Base-by-base conservation (phyloP, 192 early-diverging fungal genomes). In the Bifiguratus adelaidae region DNA sequence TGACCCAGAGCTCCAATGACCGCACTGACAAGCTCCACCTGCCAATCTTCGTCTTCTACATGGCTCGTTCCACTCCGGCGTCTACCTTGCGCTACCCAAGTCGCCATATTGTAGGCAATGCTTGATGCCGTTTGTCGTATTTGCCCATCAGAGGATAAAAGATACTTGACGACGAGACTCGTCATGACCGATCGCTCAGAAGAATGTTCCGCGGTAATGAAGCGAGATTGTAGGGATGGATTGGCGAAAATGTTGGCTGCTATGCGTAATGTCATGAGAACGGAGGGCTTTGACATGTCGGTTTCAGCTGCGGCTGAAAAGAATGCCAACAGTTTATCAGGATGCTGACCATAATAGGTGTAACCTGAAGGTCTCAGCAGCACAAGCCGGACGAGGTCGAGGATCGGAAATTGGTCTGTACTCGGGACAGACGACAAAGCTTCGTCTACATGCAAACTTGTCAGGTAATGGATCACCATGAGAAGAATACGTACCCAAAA, bases 1-100 rank as follows among this genome's bases (percentile, higher is more conserved):
- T 72, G 67, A 25, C 71, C 67, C n/a, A 89, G 44, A 8, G 81
- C 77, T 12, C 70, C 64, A 0, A 58, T 53, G 27, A 82, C 58
- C 1, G 84, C 87, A 32, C 81, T 80, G 7, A 78, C 58, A 30
- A 82, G 48, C 47, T 89, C 84, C 12, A 68, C 54, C 19, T 61
- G 52, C 87, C 87, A 89, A 25, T 85, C 82, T 56, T 83, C 81
- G 36, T 76, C 75, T 1, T 70, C 60, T 22, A 65, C 60, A 1
- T 58, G 49, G 1, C 65, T 48, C 11, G 44, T 54, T 12, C 41
- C 50, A 28, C 49, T 52, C 3, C 54, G 26, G 13, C 57, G 35
- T 19, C 77, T 65, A 11, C 54, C 60, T 20, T 50, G 60, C 8
- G 68, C 65, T 41, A 80, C 67, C 30, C 61, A 67, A 13, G 73